A percentile compares a stretch with the other conserved stretches of the same genome.
These are phyloP conservation scores for Diphasiastrum complanatum DNA, from an alignment of 83 land plant species.

Conservation along the genomic window DNA sequence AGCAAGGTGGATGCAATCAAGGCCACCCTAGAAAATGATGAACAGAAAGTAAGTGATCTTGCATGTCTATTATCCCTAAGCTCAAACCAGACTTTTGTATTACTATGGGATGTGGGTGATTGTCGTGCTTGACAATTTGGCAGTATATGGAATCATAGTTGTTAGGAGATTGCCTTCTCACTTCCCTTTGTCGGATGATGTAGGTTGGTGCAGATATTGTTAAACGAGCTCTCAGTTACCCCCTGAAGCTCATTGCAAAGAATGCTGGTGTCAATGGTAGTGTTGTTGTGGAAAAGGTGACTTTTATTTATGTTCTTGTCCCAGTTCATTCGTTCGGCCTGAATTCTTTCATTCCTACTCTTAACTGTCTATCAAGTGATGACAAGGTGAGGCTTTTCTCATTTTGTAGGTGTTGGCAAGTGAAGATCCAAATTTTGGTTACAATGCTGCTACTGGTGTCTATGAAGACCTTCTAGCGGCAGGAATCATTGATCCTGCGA, in stretches of 20 bases:
- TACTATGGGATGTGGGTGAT: too few species aligned
- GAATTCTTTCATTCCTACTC: too few species aligned
- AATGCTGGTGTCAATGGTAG: constrained; percentile 94
- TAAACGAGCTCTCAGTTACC: constrained; percentile 70
- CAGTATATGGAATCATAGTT: constrained; percentile 1
- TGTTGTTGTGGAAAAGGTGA: constrained; percentile 75
- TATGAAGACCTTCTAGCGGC: constrained; percentile 7
- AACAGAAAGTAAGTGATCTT: constrained; percentile 56
- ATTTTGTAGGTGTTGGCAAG: background rate
- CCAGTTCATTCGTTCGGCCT: too few species aligned
- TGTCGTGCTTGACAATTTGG: too few species aligned
- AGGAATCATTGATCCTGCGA: constrained; percentile 16
- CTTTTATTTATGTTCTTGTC: too few species aligned
- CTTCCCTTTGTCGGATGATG: background rate
- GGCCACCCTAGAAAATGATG: constrained; percentile 65
- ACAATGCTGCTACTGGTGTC: constrained; percentile 16
- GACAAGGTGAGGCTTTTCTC: background rate
- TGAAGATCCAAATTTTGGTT: constrained; percentile 3
- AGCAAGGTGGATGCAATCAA: constrained; percentile 74
- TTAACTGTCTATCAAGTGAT: too few species aligned
- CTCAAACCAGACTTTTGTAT: background rate
- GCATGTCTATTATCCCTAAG: background rate
- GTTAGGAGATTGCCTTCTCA: background rate
- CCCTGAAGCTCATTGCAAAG: constrained; percentile 75
- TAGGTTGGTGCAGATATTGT: constrained; percentile 90